These are phyloP conservation scores for Plasmodium malariae DNA, from an alignment of 169 alveolate genomes.

Conservation along the genomic window DNA sequence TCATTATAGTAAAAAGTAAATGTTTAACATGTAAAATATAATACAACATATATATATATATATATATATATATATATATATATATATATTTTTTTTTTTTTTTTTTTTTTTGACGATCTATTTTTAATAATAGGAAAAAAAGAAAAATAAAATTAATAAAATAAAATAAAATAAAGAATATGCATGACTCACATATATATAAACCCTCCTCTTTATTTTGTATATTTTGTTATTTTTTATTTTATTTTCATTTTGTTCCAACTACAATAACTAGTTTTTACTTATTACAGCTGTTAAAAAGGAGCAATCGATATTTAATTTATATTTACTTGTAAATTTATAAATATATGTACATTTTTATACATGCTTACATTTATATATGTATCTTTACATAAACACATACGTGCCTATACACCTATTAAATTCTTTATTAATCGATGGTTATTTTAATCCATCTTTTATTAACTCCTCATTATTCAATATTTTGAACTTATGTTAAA, in stretches of 20 bases:
- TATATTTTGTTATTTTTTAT: neutral
- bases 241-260: constrained; percentile 17
- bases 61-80: no score
- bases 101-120: neutral
- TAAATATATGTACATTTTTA: no score
- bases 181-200: neutral
- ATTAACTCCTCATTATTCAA: no score
- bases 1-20: neutral
- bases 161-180: neutral
- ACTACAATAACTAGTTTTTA: constrained; percentile 1
- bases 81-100: neutral
- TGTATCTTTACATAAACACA: no score
- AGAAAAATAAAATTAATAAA: neutral
- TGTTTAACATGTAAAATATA: constrained; percentile 3
- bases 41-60: no score
- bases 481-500: no score
- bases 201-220: neutral
- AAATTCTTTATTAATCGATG: no score
- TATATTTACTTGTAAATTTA: no score
- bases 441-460: no score
- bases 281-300: neutral
- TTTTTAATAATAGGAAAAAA: neutral
- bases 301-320: neutral
- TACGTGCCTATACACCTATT: no score
- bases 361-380: no score